A percentile compares a stretch with the other conserved stretches of the same genome.
Conservation (phyloP, 139 green algal genomes). For the Raphidocelis subcapitata region DNA sequence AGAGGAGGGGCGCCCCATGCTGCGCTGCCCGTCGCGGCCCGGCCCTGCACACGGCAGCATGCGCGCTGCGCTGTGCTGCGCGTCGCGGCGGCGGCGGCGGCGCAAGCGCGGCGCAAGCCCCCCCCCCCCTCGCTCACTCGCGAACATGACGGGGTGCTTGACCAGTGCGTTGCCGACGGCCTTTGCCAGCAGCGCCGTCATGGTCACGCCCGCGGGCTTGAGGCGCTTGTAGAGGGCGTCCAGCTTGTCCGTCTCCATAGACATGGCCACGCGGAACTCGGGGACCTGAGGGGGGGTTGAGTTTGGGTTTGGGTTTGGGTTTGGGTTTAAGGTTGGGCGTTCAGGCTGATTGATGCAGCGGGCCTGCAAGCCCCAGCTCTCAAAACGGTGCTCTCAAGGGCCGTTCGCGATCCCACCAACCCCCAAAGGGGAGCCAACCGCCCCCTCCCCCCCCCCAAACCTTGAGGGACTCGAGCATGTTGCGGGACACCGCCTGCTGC, state of each 20-base stretch:
- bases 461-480: conserved; percentile 93
- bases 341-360: not conserved
- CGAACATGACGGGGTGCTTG: conserved; percentile 90
- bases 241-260: conserved; percentile 91
- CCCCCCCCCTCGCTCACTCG: conserved; percentile 43
- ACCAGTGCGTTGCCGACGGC: conserved; percentile 87
- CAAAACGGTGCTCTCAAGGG: no score
- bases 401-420: no score
- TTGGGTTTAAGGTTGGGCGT: not conserved
- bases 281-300: conserved; percentile 68
- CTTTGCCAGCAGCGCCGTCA: conserved; percentile 97
- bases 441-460: conserved; percentile 52
- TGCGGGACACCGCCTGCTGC: conserved; percentile 88
- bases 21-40: no score
- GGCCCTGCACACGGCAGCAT: no score
- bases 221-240: conserved; percentile 95
- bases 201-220: conserved; percentile 98
- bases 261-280: conserved; percentile 92
- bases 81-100: no score
- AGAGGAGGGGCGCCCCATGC: no score
- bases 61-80: no score
- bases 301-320: not conserved
- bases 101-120: no score
- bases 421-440: not conserved
- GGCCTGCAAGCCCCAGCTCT: no score